Percentiles rank a stretch among this genome's conserved stretches.
These are phyloP conservation scores for Aspergillus sergii DNA, from an alignment of 2,329 filamentous ascomycete genomes.

Conservation along the genomic window DNA sequence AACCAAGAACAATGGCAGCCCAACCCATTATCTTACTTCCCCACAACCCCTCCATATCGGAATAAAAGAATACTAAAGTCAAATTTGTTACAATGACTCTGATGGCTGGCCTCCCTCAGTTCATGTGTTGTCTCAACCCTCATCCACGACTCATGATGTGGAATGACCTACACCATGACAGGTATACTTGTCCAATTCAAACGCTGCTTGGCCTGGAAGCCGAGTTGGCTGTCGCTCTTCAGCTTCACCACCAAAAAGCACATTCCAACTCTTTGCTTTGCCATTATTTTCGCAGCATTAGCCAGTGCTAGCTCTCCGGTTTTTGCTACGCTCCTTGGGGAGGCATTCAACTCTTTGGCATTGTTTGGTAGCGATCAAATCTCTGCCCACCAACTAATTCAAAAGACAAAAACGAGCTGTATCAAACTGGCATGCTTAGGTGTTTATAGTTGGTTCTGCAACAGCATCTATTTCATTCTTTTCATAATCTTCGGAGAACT, in stretches of 20 bases:
- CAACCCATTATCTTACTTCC: constrained; percentile 21
- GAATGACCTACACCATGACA: not conserved
- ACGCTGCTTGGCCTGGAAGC: constrained; percentile 8
- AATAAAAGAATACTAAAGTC: not conserved
- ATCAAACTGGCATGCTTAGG: constrained; percentile 67
- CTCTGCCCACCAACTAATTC: constrained; percentile 54
- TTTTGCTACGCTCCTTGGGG: constrained; percentile 71
- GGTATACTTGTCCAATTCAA: not conserved
- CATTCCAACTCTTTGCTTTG: constrained; percentile 55
- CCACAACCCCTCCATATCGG: not conserved
- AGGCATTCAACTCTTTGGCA: constrained; percentile 72
- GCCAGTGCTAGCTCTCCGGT: constrained; percentile 66
- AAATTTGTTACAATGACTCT: not conserved
- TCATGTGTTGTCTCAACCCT: not conserved
- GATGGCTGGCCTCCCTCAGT: not conserved
- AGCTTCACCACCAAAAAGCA: constrained; percentile 70
- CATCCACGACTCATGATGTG: too few species aligned
- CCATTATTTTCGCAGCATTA: constrained; percentile 58
- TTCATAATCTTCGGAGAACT: constrained; percentile 83
- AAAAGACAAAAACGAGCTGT: constrained; percentile 61
- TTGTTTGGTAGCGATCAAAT: constrained; percentile 62
- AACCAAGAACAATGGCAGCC: constrained; percentile 25
- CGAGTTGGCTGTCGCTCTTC: constrained; percentile 64
- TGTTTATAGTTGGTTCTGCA: constrained; percentile 65
- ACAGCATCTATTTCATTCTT: constrained; percentile 65